A percentile compares a stretch with the other conserved stretches of the same genome.
Conservation (phyloP, 345 rosid species). For the Pugionium dolabratum region DNA sequence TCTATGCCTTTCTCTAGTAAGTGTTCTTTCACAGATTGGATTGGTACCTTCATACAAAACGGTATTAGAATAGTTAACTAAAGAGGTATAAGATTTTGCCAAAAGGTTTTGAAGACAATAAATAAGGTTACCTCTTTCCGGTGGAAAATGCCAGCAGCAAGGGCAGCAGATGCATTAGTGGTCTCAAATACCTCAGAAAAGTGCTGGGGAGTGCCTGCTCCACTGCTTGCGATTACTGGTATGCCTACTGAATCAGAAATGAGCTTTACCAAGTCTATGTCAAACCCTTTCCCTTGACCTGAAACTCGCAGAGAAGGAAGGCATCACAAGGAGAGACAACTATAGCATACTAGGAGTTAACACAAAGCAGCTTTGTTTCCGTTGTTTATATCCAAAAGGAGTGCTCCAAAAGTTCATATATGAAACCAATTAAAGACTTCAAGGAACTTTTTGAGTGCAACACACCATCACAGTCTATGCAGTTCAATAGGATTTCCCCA, state of each 20-base stretch:
- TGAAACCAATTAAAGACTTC: not conserved
- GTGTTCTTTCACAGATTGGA: slow-evolving; percentile 75
- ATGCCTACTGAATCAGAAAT: slow-evolving; percentile 89
- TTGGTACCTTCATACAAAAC: slow-evolving; percentile 66
- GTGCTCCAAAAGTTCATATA: not conserved
- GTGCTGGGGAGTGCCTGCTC: slow-evolving; percentile 80
- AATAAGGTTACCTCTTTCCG: slow-evolving; percentile 69
- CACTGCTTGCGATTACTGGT: slow-evolving; percentile 98
- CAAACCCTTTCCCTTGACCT: slow-evolving; percentile 98
- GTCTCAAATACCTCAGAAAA: slow-evolving; percentile 77
- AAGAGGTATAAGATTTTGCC: not conserved
- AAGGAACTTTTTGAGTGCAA: slow-evolving; percentile 6
- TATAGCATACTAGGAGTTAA: not conserved
- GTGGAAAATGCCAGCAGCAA: slow-evolving; percentile 99
- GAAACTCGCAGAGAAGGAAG: slow-evolving; percentile 34
- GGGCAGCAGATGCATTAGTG: slow-evolving; percentile 93
- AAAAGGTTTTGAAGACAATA: slow-evolving; percentile 1
- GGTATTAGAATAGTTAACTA: not conserved
- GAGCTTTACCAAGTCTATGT: slow-evolving; percentile 70
- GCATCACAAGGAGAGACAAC: slow-evolving; percentile 2
- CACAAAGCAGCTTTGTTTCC: not conserved
- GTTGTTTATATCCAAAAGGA: too few species aligned
- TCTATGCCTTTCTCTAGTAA: slow-evolving; percentile 65
- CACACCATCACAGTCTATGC: slow-evolving; percentile 95
- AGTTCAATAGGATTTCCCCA: slow-evolving; percentile 91